Percentiles rank a stretch among this genome's conserved stretches.
Evolutionary conservation across 768 basidiomycete genomes (phyloP).

Genomic region (Leccinellum albellum): DNA sequence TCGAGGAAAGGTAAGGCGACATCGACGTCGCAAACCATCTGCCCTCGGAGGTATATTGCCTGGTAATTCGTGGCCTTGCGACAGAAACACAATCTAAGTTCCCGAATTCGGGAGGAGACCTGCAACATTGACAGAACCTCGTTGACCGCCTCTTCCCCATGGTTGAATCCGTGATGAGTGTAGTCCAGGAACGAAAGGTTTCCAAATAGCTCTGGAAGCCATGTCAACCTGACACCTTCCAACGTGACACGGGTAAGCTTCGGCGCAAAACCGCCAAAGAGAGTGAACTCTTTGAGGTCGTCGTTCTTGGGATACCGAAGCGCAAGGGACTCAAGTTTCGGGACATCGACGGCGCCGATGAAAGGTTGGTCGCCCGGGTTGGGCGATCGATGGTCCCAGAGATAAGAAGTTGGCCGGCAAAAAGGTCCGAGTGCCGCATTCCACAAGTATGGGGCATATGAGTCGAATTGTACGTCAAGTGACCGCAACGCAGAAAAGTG

Average conservation of each 20-base stretch:
- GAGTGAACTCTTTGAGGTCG: slow-evolving; percentile 60
- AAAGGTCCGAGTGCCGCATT: slow-evolving; percentile 58
- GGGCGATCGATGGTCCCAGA: slow-evolving; percentile 23
- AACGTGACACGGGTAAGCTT: slow-evolving; percentile 50
- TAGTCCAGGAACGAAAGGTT: slow-evolving; percentile 66
- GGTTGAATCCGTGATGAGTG: slow-evolving; percentile 66
- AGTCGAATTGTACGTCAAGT: slow-evolving; percentile 51
- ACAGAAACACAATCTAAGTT: slow-evolving; percentile 56
- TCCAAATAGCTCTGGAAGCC: slow-evolving; percentile 59
- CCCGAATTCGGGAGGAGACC: slow-evolving; percentile 48
- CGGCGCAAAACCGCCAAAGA: slow-evolving; percentile 63
- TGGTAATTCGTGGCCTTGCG: slow-evolving; percentile 28
- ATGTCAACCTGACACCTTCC: slow-evolving; percentile 61
- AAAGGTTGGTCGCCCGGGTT: slow-evolving; percentile 2
- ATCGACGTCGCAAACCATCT: slow-evolving; percentile 26
- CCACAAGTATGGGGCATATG: slow-evolving; percentile 64
- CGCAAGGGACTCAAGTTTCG: slow-evolving; percentile 49
- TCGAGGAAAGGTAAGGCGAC: slow-evolving; percentile 45
- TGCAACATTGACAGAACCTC: slow-evolving; percentile 58
- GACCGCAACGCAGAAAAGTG: slow-evolving; percentile 59
- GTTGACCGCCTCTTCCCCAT: slow-evolving; percentile 49
- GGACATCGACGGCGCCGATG: slow-evolving; percentile 34
- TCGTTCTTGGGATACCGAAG: slow-evolving; percentile 64
- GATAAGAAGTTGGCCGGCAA: slow-evolving; percentile 34
- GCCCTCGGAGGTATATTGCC: slow-evolving; percentile 10